Conservation (phyloP, 2,329 filamentous ascomycete genomes). For the Cordyceps pruinosa region DNA sequence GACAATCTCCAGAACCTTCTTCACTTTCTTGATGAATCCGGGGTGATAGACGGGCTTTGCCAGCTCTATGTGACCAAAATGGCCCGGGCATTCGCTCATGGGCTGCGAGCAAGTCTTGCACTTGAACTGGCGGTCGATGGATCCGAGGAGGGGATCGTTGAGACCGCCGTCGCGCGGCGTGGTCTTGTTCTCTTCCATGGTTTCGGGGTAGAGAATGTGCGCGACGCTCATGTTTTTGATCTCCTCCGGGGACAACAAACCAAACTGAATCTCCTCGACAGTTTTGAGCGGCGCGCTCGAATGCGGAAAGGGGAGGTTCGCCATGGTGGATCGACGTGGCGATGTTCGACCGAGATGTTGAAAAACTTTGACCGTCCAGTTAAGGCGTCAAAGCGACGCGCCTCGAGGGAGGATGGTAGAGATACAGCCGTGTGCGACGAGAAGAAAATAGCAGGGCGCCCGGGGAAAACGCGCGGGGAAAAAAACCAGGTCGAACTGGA, state of each 20-base stretch:
- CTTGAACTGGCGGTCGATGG: slow-evolving; percentile 90
- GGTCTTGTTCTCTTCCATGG: slow-evolving; percentile 93
- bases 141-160: slow-evolving; percentile 92
- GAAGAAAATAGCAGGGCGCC: background rate
- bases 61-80: slow-evolving; percentile 98
- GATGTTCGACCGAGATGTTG: slow-evolving; percentile 4
- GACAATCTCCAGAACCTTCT: slow-evolving; percentile 97
- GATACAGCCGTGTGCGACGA: background rate
- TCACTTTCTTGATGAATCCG: slow-evolving; percentile 98
- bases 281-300: slow-evolving; percentile 95
- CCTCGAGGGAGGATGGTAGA: background rate
- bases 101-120: slow-evolving; percentile 95
- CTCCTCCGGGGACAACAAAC: slow-evolving; percentile 93
- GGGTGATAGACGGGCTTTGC: slow-evolving; percentile 90
- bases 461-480: background rate
- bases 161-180: slow-evolving; percentile 86
- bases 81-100: slow-evolving; percentile 92
- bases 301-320: slow-evolving; percentile 84
- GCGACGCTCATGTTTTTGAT: slow-evolving; percentile 98
- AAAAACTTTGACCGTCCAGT: slow-evolving; percentile 15
- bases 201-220: slow-evolving; percentile 96
- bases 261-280: slow-evolving; percentile 98
- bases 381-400: slow-evolving; percentile 15
- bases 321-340: slow-evolving; percentile 55
- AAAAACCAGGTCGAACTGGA: slow-evolving; percentile 19